phyloP scores from a whole-genome alignment of 768 basidiomycete species.

The Tubosaeta sp. region DNA sequence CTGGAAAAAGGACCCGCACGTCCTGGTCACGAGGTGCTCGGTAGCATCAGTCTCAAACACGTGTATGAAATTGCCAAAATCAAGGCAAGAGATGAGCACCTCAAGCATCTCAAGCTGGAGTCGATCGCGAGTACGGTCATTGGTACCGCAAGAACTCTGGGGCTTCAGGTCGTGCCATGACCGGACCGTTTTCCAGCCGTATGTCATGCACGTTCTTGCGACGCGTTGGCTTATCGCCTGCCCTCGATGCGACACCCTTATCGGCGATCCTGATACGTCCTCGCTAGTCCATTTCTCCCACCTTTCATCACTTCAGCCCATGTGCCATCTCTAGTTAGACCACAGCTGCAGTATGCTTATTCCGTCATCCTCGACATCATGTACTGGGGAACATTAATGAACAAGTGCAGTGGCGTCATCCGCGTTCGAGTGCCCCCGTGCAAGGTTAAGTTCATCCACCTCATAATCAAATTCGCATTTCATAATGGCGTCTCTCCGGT shows the following conservation, averaged over 20 bases:
- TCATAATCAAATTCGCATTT: conserved; percentile 42
- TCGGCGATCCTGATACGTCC: conserved; percentile 17
- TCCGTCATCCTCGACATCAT: conserved; percentile 28
- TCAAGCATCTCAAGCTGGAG: conserved; percentile 84
- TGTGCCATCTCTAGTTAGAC: conserved; percentile 27
- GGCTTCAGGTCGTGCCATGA: conserved; percentile 87
- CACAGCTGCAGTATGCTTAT: conserved; percentile 17
- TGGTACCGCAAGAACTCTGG: conserved; percentile 85
- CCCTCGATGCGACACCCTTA: conserved; percentile 20
- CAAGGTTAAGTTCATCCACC: conserved; percentile 38
- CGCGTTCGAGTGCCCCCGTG: conserved; percentile 25
- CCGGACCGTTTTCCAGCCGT: conserved; percentile 15
- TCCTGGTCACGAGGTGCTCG: conserved; percentile 72
- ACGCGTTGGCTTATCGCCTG: conserved; percentile 21
- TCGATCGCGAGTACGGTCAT: conserved; percentile 84
- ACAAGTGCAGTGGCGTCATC: conserved; percentile 29
- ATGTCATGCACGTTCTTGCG: conserved; percentile 25
- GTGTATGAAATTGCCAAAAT: conserved; percentile 98
- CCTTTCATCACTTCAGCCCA: conserved; percentile 9
- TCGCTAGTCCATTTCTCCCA: conserved; percentile 8
- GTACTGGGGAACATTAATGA: conserved; percentile 33
- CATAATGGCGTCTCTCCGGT: conserved; percentile 33
- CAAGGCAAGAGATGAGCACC: conserved; percentile 85
- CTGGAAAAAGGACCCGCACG: conserved; percentile 87
- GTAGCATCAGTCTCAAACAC: conserved; percentile 91